Conservation (phyloP, 495 filamentous ascomycete species). For the Lasiosphaeris hirsuta region DNA sequence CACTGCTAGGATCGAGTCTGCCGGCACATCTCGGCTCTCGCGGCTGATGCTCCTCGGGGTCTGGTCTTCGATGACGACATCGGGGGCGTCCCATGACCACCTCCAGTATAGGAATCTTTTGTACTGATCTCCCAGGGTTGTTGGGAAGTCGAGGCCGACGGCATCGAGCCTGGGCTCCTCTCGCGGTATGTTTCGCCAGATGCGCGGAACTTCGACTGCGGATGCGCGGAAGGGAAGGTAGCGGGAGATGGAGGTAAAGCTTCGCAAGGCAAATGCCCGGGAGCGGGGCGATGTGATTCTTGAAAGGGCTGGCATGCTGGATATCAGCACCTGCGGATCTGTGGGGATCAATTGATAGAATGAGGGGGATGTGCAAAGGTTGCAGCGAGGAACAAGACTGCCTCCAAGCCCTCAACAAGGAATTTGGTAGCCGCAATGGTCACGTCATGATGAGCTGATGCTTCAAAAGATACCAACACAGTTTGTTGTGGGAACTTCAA, state of each 20-base stretch:
- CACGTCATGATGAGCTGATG: not conserved
- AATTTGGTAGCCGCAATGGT: not conserved
- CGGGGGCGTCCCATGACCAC: not conserved
- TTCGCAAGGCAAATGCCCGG: not conserved
- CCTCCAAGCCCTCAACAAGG: no score
- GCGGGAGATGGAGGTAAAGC: not conserved
- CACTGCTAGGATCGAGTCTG: conserved; percentile 10
- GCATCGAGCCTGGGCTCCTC: no score
- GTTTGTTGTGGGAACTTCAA: not conserved
- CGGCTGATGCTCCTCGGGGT: conserved; percentile 2
- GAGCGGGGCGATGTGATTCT: not conserved
- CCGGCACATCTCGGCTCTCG: not conserved
- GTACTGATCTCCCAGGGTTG: no score
- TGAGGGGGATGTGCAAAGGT: not conserved
- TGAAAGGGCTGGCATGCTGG: not conserved
- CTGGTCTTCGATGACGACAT: not conserved
- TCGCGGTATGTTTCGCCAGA: no score
- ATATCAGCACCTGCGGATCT: not conserved
- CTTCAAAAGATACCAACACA: not conserved
- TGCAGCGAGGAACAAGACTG: not conserved
- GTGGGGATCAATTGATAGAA: not conserved
- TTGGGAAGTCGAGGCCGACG: no score
- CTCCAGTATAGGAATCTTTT: no score
- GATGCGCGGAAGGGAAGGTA: not conserved
- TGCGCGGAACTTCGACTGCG: no score